Evolutionary conservation across 441 rosid genomes (phyloP).

Genomic region (Erodium moschatum): DNA sequence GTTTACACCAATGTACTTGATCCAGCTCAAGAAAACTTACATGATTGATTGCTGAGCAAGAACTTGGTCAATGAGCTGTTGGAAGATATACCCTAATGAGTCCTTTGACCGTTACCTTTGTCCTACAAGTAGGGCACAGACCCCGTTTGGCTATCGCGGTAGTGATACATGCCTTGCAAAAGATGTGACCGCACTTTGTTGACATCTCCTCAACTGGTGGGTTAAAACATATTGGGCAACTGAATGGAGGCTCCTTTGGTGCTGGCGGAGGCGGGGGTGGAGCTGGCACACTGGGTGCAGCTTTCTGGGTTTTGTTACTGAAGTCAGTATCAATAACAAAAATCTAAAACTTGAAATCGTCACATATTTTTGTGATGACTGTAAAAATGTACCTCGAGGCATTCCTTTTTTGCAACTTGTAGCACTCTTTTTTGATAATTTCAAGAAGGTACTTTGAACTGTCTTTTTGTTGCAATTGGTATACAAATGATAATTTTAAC

Average conservation of each 20-base stretch:
- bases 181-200: constrained; percentile 91
- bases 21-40: constrained; percentile 28
- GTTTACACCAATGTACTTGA: too few species aligned
- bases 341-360: too few species aligned
- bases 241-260: constrained; percentile 55
- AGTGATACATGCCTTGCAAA: constrained; percentile 68
- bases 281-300: too few species aligned
- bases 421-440: too few species aligned
- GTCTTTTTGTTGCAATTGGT: too few species aligned
- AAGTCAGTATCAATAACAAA: constrained; percentile 13
- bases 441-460: too few species aligned
- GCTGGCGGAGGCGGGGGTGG: constrained; percentile 24
- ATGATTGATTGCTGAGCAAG: constrained; percentile 3
- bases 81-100: constrained; percentile 88
- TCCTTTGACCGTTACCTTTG: constrained; percentile 42
- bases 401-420: too few species aligned
- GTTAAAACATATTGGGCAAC: constrained; percentile 79
- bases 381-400: too few species aligned
- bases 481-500: too few species aligned
- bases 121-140: constrained; percentile 86
- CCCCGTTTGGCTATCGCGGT: constrained; percentile 43
- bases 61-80: constrained; percentile 35
- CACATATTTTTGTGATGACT: too few species aligned
- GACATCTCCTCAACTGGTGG: constrained; percentile 61
- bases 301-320: too few species aligned